Conservation (phyloP, 208 protist species). For the Leishmania braziliensis region DNA sequence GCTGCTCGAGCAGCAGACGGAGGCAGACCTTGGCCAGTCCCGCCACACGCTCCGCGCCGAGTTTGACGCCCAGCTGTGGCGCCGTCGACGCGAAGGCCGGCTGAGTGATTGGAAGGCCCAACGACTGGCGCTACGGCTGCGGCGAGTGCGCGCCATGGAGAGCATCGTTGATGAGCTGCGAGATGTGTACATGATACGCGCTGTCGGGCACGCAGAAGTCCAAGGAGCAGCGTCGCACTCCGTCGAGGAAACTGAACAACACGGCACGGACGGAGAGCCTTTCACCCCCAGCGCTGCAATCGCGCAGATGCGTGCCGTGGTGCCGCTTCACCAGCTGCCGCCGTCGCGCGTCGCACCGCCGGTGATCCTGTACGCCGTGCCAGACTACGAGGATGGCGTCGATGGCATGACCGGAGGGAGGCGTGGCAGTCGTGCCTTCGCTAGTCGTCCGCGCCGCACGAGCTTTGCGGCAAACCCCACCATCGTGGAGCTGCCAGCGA, state of each 20-base stretch:
- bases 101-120: conserved; percentile 64
- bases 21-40: conserved; percentile 28
- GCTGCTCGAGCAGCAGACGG: conserved; percentile 25
- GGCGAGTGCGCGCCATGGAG: conserved; percentile 48
- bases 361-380: conserved; percentile 24
- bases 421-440: not conserved
- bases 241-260: conserved; percentile 11
- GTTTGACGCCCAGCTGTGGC: conserved; percentile 40
- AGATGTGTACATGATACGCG: conserved; percentile 41
- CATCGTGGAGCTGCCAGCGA: conserved; percentile 2
- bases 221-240: not conserved
- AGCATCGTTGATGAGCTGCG: conserved; percentile 52
- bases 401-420: not conserved
- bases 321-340: conserved; percentile 23
- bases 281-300: not conserved
- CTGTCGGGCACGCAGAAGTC: conserved; percentile 5
- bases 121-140: conserved; percentile 51
- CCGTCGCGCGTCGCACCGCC: conserved; percentile 13
- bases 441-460: conserved; percentile 19
- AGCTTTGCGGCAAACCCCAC: conserved; percentile 29
- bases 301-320: conserved; percentile 2
- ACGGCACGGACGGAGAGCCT: not conserved
- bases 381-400: not conserved
- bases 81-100: conserved; percentile 32
- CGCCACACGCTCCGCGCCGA: conserved; percentile 34